Percentiles rank a stretch among this genome's conserved stretches.
phyloP scores from a whole-genome alignment of 2,329 filamentous ascomycete genomes.

The Pseudogymnoascus sp. region DNA sequence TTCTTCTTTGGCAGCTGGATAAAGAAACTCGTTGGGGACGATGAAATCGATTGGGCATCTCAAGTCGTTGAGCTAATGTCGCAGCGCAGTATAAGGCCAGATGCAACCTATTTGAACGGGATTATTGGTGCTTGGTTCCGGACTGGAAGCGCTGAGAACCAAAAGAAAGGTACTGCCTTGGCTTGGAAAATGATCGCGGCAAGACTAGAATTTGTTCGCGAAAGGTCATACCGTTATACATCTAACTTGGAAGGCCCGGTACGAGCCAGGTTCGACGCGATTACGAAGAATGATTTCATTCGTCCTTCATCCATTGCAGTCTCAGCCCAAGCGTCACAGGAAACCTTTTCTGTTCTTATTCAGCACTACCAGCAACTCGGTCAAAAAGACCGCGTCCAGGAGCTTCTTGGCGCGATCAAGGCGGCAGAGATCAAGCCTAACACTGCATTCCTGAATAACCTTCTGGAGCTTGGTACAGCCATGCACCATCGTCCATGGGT shows the following conservation, averaged over 20 bases:
- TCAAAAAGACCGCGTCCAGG: constrained; percentile 48
- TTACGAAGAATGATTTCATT: constrained; percentile 19
- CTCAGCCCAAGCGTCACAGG: constrained; percentile 57
- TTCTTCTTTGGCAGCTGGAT: constrained; percentile 88
- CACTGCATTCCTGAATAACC: constrained; percentile 71
- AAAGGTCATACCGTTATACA: constrained; percentile 32
- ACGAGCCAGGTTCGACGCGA: constrained; percentile 9
- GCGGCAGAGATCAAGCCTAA: constrained; percentile 59
- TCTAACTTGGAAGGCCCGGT: constrained; percentile 13
- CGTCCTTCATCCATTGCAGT: constrained; percentile 33
- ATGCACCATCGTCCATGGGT: constrained; percentile 17
- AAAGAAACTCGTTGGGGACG: constrained; percentile 69
- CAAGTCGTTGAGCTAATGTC: constrained; percentile 71
- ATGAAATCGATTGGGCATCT: constrained; percentile 61
- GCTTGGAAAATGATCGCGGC: constrained; percentile 71
- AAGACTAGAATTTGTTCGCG: constrained; percentile 52
- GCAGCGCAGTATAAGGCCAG: constrained; percentile 56
- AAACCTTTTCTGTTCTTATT: constrained; percentile 70
- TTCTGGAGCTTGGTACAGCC: constrained; percentile 43
- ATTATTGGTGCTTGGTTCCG: constrained; percentile 73
- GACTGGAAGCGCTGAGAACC: constrained; percentile 44
- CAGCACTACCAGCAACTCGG: constrained; percentile 61
- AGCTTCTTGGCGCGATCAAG: constrained; percentile 54
- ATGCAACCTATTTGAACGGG: constrained; percentile 72
- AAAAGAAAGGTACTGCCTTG: constrained; percentile 56